These are phyloP conservation scores for Coemansia sp. DNA, from an alignment of 192 early-diverging fungal species.

Conservation along the genomic window DNA sequence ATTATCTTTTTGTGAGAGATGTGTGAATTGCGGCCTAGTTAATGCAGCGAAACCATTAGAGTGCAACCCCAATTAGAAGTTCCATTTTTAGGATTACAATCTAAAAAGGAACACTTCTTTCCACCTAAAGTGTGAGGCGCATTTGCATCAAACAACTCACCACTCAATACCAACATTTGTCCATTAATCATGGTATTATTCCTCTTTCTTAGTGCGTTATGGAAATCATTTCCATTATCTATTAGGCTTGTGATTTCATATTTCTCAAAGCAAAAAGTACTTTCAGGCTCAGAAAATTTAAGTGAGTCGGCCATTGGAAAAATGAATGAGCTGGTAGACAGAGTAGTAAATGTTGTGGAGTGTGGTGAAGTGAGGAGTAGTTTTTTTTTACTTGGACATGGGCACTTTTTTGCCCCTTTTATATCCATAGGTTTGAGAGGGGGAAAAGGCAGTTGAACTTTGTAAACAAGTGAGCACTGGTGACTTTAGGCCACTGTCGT, in stretches of 20 bases:
- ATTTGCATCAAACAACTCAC: too few relatives aligned
- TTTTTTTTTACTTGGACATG: background rate
- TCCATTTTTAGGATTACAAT: background rate
- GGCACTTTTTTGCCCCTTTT: background rate
- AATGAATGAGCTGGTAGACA: background rate
- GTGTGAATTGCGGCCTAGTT: background rate
- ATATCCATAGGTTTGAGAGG: background rate
- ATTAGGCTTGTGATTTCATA: background rate
- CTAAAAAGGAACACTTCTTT: too few relatives aligned
- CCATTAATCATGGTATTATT: too few relatives aligned
- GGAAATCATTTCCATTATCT: background rate
- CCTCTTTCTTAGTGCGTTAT: background rate
- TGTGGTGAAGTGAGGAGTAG: background rate
- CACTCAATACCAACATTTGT: too few relatives aligned
- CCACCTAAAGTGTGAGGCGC: too few relatives aligned
- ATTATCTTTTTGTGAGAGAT: background rate
- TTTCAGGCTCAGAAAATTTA: background rate
- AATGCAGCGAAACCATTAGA: background rate
- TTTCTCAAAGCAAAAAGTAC: background rate
- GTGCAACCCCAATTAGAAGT: background rate
- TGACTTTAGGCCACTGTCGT: background rate
- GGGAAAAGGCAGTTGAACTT: background rate
- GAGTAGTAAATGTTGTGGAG: background rate
- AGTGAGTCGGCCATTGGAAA: background rate
- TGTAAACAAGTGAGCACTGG: background rate